A percentile compares a stretch with the other conserved stretches of the same genome.
Evolutionary conservation across 257 asterid genomes (phyloP).

Genomic region (Plantago major): DNA sequence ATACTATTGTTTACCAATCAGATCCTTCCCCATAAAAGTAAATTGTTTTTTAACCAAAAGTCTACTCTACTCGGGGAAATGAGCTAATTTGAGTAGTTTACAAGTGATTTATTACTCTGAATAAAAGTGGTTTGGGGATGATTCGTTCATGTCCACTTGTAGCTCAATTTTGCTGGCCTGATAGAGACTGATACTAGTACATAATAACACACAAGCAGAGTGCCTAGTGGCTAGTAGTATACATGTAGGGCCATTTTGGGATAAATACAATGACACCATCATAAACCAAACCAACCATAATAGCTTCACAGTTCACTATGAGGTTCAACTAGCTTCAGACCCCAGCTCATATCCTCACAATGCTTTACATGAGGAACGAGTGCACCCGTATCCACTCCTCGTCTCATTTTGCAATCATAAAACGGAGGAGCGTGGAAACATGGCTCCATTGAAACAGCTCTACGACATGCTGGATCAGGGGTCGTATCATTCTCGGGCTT

Average conservation of each 20-base stretch:
- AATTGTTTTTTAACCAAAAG: too few relatives aligned
- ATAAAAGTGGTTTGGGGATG: too few relatives aligned
- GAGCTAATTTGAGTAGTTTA: too few relatives aligned
- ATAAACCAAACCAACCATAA: not conserved
- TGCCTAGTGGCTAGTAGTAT: too few relatives aligned
- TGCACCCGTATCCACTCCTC: constrained; percentile 41
- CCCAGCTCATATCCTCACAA: constrained; percentile 78
- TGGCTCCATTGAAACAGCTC: constrained; percentile 62
- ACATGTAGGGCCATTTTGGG: not conserved
- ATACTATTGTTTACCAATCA: too few relatives aligned
- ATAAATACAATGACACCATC: not conserved
- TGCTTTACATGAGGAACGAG: constrained; percentile 57
- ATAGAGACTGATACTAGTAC: too few relatives aligned
- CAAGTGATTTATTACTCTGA: too few relatives aligned
- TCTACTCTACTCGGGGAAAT: too few relatives aligned
- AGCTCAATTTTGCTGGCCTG: not conserved
- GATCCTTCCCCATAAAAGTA: too few relatives aligned
- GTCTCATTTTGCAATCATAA: constrained; percentile 42
- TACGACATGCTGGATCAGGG: constrained; percentile 52
- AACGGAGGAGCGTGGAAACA: constrained; percentile 75
- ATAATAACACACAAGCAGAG: too few relatives aligned
- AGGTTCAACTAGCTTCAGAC: constrained; percentile 49
- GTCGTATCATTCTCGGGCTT: constrained; percentile 45
- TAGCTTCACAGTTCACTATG: constrained; percentile 12
- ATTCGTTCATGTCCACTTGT: not conserved